phyloP scores from a whole-genome alignment of 1,284 basidiomycete genomes.

The Pseudozyma flocculosa region DNA sequence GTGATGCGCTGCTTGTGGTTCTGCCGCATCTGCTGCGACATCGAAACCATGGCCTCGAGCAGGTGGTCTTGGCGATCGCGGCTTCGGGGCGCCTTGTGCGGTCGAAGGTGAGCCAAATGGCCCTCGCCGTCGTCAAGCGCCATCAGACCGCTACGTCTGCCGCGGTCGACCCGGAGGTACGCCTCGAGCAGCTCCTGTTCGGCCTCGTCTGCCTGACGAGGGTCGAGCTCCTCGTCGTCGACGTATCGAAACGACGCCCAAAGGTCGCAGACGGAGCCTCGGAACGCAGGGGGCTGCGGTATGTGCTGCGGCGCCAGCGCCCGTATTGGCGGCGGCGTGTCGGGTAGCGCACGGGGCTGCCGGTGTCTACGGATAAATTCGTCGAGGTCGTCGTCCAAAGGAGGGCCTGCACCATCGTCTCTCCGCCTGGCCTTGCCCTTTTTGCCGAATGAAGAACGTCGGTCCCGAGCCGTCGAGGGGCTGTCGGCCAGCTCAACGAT shows the following conservation, averaged over 20 bases:
- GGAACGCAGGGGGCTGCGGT: constrained; percentile 16
- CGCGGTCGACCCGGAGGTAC: constrained; percentile 26
- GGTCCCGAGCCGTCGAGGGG: too few species aligned
- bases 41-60: constrained; percentile 24
- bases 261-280: constrained; percentile 16
- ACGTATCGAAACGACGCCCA: constrained; percentile 25
- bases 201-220: constrained; percentile 2
- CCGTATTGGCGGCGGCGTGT: constrained; percentile 25
- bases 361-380: constrained; percentile 21
- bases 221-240: constrained; percentile 25
- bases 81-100: constrained; percentile 18
- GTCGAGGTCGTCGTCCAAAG: constrained; percentile 12
- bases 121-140: constrained; percentile 17
- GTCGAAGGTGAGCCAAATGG: constrained; percentile 14
- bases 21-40: constrained; percentile 37
- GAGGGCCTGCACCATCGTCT: too few species aligned
- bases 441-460: too few species aligned
- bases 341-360: constrained; percentile 19
- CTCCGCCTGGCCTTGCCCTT: too few species aligned
- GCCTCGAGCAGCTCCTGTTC: constrained; percentile 23
- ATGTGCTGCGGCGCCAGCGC: constrained; percentile 31
- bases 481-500: neutral
- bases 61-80: constrained; percentile 40
- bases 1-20: constrained; percentile 57
- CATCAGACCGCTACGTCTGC: constrained; percentile 26